Evolutionary conservation across 441 rosid species (phyloP).

Genomic region (Monsonia emarginata): DNA sequence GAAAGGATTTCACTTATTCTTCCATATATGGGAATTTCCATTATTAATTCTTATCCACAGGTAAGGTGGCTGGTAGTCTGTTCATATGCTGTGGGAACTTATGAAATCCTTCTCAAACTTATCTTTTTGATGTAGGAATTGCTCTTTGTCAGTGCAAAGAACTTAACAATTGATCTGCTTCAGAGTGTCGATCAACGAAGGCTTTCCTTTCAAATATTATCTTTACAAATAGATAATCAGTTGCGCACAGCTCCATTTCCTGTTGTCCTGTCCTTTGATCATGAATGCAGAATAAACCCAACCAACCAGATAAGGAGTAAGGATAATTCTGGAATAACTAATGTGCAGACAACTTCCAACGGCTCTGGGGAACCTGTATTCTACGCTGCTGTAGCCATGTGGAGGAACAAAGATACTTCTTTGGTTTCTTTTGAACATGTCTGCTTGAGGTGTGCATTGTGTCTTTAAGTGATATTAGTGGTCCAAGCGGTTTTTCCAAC

Average conservation of each 20-base stretch:
- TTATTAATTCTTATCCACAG: conserved; percentile 77
- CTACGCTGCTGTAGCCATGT: conserved; percentile 49
- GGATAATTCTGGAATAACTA: conserved; percentile 33
- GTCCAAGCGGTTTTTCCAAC: neutral
- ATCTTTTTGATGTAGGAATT: conserved; percentile 51
- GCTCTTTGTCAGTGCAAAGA: conserved; percentile 77
- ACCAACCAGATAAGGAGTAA: conserved; percentile 31
- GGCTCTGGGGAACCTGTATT: conserved; percentile 45
- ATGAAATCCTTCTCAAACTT: conserved; percentile 15
- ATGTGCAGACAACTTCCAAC: conserved; percentile 29
- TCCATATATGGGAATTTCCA: conserved; percentile 64
- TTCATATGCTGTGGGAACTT: conserved; percentile 4
- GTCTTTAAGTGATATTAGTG: neutral
- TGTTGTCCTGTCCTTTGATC: conserved; percentile 74
- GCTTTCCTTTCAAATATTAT: conserved; percentile 60
- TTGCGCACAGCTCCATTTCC: conserved; percentile 63
- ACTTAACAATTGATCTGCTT: conserved; percentile 45
- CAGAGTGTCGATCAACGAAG: conserved; percentile 82
- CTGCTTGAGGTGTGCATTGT: conserved; percentile 5
- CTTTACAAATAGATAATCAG: conserved; percentile 84
- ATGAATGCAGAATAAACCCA: conserved; percentile 36
- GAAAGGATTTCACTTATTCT: conserved; percentile 58
- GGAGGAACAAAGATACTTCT: conserved; percentile 72
- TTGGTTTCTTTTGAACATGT: conserved; percentile 22
- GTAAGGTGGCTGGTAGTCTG: conserved; percentile 25